These are phyloP conservation scores for Sphaerostilbella broomeana DNA, from an alignment of 2,329 filamentous ascomycete species.

Conservation along the genomic window DNA sequence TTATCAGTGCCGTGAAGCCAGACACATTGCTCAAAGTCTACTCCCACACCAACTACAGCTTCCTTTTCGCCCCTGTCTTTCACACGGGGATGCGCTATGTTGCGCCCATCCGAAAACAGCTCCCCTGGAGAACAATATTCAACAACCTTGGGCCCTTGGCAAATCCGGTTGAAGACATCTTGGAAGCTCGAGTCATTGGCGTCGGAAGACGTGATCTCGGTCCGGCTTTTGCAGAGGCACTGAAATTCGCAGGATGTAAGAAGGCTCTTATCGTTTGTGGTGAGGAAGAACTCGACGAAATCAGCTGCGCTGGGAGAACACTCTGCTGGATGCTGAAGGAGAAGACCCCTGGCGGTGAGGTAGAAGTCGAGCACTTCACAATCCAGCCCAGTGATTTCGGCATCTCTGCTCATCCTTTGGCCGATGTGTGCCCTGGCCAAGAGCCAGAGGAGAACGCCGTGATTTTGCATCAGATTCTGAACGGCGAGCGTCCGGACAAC, in stretches of 20 bases:
- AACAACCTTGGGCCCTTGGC: constrained; percentile 90
- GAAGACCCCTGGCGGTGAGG: constrained; percentile 31
- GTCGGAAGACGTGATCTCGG: constrained; percentile 85
- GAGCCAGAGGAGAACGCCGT: constrained; percentile 80
- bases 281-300: constrained; percentile 89
- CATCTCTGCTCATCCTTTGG: constrained; percentile 64
- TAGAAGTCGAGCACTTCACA: constrained; percentile 67
- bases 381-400: constrained; percentile 85
- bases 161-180: constrained; percentile 75
- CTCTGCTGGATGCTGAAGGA: constrained; percentile 78
- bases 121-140: constrained; percentile 95
- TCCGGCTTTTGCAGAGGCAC: constrained; percentile 78
- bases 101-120: constrained; percentile 74
- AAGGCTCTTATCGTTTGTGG: constrained; percentile 92
- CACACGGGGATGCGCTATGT: constrained; percentile 92
- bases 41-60: constrained; percentile 78
- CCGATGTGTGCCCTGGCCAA: constrained; percentile 75
- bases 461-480: constrained; percentile 72
- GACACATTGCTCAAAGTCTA: constrained; percentile 67
- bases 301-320: constrained; percentile 83
- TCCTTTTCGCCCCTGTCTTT: constrained; percentile 93
- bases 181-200: constrained; percentile 90
- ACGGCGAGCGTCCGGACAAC: constrained; percentile 63
- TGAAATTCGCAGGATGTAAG: constrained; percentile 65
- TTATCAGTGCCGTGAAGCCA: constrained; percentile 67